These are phyloP conservation scores for Porphyra umbilicalis DNA, from an alignment of 31 red algal genomes.

Conservation along the genomic window DNA sequence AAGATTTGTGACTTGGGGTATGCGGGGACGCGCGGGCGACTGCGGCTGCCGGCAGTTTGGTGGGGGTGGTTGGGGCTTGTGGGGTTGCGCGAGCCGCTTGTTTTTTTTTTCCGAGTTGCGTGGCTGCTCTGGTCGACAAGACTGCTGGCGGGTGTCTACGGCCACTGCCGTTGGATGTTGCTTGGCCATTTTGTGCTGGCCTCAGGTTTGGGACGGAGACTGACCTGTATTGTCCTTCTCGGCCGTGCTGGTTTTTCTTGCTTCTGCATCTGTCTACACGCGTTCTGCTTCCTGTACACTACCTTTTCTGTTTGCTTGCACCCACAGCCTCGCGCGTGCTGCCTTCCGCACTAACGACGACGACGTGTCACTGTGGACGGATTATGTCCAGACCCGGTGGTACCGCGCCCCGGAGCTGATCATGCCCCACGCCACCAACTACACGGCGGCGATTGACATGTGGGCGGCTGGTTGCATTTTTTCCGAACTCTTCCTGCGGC, in stretches of 20 bases:
- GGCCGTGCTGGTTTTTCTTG: neutral
- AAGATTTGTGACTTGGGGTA: conserved; percentile 87
- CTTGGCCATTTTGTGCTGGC: neutral
- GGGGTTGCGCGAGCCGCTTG: neutral
- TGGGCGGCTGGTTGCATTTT: conserved; percentile 93
- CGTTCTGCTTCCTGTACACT: neutral
- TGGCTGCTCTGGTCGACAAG: neutral
- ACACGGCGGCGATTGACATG: conserved; percentile 78
- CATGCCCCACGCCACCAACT: conserved; percentile 71
- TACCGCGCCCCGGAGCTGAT: conserved; percentile 85
- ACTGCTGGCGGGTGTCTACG: too few species aligned
- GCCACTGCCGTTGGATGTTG: neutral
- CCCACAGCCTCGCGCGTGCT: conserved; percentile 41
- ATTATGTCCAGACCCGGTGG: conserved; percentile 83
- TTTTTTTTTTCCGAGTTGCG: neutral
- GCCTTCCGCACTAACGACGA: conserved; percentile 44
- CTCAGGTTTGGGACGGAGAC: too few species aligned
- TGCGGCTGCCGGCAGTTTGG: too few species aligned
- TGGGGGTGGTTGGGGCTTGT: neutral
- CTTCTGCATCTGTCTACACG: neutral
- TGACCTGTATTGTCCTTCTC: neutral
- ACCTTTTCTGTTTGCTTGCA: neutral
- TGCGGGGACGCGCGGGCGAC: too few species aligned
- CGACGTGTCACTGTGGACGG: conserved; percentile 71
- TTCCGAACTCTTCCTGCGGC: conserved; percentile 72